Conservation (phyloP, 257 asterid species). For the Knoxia roxburghii region DNA sequence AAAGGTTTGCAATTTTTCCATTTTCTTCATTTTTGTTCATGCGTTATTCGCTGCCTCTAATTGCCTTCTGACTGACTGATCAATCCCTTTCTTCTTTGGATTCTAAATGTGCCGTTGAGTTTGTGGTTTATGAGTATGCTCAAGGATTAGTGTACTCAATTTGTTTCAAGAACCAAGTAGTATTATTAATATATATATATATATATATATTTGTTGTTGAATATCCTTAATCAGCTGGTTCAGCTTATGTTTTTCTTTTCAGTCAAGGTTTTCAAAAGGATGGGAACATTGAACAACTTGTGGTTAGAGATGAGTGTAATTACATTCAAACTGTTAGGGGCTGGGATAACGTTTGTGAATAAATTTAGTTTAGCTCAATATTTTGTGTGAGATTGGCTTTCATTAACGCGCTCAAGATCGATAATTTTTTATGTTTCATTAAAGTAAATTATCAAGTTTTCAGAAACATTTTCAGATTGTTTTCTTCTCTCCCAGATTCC, state of each 20-base stretch:
- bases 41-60: neutral
- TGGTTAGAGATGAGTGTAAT: neutral
- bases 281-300: neutral
- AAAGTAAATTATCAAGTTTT: neutral
- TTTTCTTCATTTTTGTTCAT: neutral
- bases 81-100: neutral
- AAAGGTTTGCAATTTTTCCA: conserved; percentile 18
- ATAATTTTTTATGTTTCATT: neutral
- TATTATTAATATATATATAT: no score
- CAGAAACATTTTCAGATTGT: neutral
- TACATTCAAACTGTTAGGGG: neutral
- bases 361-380: neutral
- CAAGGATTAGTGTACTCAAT: neutral
- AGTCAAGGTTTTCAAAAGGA: neutral
- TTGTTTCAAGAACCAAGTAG: neutral
- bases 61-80: neutral
- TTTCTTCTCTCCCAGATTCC: conserved; percentile 23
- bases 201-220: neutral
- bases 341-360: neutral
- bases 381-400: neutral
- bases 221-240: neutral
- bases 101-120: neutral
- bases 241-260: neutral
- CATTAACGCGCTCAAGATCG: neutral
- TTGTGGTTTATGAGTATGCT: neutral